These are phyloP conservation scores for Gyrodon lividus DNA, from an alignment of 768 basidiomycete species.

Conservation along the genomic window DNA sequence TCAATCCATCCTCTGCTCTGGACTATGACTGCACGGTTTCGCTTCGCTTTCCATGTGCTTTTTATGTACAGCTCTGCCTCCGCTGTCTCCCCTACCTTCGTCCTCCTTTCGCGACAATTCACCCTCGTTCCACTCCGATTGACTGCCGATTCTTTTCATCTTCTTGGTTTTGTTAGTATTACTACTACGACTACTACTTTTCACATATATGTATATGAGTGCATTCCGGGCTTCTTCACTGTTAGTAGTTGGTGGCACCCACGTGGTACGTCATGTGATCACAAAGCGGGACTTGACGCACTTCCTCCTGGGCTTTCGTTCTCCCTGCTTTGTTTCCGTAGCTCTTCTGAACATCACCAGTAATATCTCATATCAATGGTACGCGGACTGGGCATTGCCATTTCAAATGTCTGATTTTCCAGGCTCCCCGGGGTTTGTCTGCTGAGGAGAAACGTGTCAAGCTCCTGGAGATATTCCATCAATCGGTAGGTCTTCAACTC, in stretches of 20 bases:
- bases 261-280: slow-evolving; percentile 27
- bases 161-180: slow-evolving; percentile 25
- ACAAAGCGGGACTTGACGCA: slow-evolving; percentile 1
- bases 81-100: not conserved
- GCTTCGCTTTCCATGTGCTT: slow-evolving; percentile 7
- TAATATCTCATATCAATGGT: slow-evolving; percentile 16
- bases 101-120: slow-evolving; percentile 7
- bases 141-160: slow-evolving; percentile 8
- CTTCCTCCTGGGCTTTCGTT: not conserved
- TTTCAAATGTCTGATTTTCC: not conserved
- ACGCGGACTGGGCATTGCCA: not conserved
- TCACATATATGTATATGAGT: slow-evolving; percentile 26
- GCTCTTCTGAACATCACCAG: not conserved
- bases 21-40: slow-evolving; percentile 28
- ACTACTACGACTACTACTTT: slow-evolving; percentile 13
- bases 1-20: slow-evolving; percentile 23
- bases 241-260: not conserved
- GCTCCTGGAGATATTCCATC: slow-evolving; percentile 90
- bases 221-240: slow-evolving; percentile 1
- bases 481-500: slow-evolving; percentile 52
- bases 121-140: slow-evolving; percentile 12
- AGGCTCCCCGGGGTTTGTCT: slow-evolving; percentile 84
- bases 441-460: slow-evolving; percentile 88
- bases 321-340: not conserved
- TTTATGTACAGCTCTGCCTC: slow-evolving; percentile 11